Percentiles rank a stretch among this genome's conserved stretches.
These are phyloP conservation scores for Raphanus raphanistrum DNA, from an alignment of 345 rosid genomes.

Conservation along the genomic window DNA sequence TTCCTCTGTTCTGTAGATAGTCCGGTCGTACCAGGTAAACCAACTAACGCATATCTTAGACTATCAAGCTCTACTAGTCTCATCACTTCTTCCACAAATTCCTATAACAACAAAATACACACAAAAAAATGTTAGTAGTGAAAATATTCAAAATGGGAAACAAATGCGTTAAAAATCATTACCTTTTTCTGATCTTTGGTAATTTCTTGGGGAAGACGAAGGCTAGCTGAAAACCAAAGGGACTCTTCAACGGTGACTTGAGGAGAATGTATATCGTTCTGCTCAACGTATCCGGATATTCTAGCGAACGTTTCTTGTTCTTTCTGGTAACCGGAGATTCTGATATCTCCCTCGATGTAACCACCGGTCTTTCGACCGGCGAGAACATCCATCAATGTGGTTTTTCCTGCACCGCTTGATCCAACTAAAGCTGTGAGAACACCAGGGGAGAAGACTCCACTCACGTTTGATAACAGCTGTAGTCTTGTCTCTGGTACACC, in stretches of 20 bases:
- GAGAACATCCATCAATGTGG: conserved; percentile 95
- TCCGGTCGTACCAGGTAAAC: conserved; percentile 81
- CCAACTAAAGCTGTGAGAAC: conserved; percentile 95
- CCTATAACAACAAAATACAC: conserved; percentile 49
- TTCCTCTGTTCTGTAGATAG: conserved; percentile 95
- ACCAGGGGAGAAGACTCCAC: conserved; percentile 92
- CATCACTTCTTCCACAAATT: conserved; percentile 96
- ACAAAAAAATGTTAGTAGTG: neutral
- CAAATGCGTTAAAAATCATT: conserved; percentile 12
- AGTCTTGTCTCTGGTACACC: conserved; percentile 72
- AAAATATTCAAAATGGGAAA: conserved; percentile 10
- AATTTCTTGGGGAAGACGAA: conserved; percentile 80
- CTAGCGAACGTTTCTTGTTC: conserved; percentile 84
- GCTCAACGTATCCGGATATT: conserved; percentile 95
- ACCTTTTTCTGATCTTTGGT: conserved; percentile 63
- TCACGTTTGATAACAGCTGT: conserved; percentile 71
- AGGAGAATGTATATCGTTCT: conserved; percentile 96
- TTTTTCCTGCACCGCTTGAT: conserved; percentile 96
- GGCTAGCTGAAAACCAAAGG: conserved; percentile 78
- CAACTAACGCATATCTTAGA: conserved; percentile 73
- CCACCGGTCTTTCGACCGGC: conserved; percentile 97
- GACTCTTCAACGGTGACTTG: conserved; percentile 94
- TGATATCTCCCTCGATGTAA: conserved; percentile 78
- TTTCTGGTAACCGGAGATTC: conserved; percentile 77
- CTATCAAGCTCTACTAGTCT: conserved; percentile 76